Percentiles rank a stretch among this genome's conserved stretches.
Evolutionary conservation across 2,329 filamentous ascomycete genomes (phyloP).

Genomic region (Tothia fuscella): DNA sequence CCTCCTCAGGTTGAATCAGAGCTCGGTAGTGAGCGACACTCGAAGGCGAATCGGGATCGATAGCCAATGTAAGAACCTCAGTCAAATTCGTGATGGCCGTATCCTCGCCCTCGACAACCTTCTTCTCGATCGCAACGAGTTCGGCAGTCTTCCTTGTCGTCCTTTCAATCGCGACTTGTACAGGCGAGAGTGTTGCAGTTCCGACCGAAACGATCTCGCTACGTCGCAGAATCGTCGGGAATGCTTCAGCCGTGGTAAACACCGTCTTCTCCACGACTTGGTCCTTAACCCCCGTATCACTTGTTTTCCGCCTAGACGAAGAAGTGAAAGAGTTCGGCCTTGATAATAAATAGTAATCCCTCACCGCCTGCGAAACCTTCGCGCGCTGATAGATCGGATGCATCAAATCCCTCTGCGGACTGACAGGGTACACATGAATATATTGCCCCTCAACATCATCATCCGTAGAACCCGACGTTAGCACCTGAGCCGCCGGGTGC

Average conservation of each 20-base stretch:
- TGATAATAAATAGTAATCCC: slow-evolving; percentile 75
- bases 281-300: slow-evolving; percentile 52
- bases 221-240: slow-evolving; percentile 80
- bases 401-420: slow-evolving; percentile 65
- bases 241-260: slow-evolving; percentile 72
- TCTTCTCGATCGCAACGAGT: slow-evolving; percentile 63
- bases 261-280: slow-evolving; percentile 75
- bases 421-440: slow-evolving; percentile 69
- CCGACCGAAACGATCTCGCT: slow-evolving; percentile 68
- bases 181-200: slow-evolving; percentile 55
- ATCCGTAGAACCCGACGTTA: slow-evolving; percentile 53
- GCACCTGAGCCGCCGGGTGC: slow-evolving; percentile 73
- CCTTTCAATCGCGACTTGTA: slow-evolving; percentile 83
- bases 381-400: slow-evolving; percentile 81
- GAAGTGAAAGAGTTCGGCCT: slow-evolving; percentile 69
- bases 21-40: slow-evolving; percentile 69
- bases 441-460: slow-evolving; percentile 87
- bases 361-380: slow-evolving; percentile 68
- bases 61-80: slow-evolving; percentile 64
- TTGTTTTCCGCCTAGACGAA: slow-evolving; percentile 58
- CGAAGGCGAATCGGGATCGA: slow-evolving; percentile 61
- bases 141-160: slow-evolving; percentile 86
- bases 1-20: slow-evolving; percentile 42
- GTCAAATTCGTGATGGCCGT: slow-evolving; percentile 56
- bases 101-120: slow-evolving; percentile 60